Conservation (phyloP, 495 filamentous ascomycete species). For the Aspergillus saccharolyticus region DNA sequence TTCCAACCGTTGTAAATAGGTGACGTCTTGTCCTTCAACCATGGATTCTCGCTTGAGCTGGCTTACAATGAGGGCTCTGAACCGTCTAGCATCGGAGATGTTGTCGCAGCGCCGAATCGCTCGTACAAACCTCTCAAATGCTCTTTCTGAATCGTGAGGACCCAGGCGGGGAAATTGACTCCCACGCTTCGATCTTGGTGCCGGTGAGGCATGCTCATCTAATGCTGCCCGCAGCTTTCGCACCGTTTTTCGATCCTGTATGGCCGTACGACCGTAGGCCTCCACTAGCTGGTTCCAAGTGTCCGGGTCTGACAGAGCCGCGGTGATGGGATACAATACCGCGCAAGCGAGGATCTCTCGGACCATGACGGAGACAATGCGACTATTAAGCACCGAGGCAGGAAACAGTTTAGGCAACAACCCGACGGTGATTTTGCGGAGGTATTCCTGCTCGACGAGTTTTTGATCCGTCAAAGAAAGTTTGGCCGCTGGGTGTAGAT, state of each 20-base stretch:
- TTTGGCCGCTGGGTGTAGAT: slow-evolving; percentile 83
- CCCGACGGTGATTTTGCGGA: slow-evolving; percentile 63
- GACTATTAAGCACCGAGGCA: slow-evolving; percentile 65
- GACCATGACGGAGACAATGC: slow-evolving; percentile 71
- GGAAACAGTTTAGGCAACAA: slow-evolving; percentile 76
- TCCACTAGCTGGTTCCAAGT: slow-evolving; percentile 96
- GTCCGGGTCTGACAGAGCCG: slow-evolving; percentile 69
- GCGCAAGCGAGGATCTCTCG: slow-evolving; percentile 71
- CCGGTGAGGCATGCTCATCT: slow-evolving; percentile 89
- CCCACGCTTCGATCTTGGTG: slow-evolving; percentile 58
- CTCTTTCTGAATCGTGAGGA: slow-evolving; percentile 74
- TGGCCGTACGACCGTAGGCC: slow-evolving; percentile 76
- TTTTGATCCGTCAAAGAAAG: slow-evolving; percentile 77
- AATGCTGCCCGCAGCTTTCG: slow-evolving; percentile 88
- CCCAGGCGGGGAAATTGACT: slow-evolving; percentile 62
- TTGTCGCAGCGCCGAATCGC: slow-evolving; percentile 85
- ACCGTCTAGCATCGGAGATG: slow-evolving; percentile 87
- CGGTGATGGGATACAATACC: slow-evolving; percentile 36
- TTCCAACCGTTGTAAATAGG: slow-evolving; percentile 83
- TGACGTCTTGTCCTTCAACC: slow-evolving; percentile 70
- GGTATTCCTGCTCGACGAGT: slow-evolving; percentile 76
- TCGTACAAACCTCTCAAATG: slow-evolving; percentile 90
- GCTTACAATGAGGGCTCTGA: slow-evolving; percentile 87
- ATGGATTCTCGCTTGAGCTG: slow-evolving; percentile 83
- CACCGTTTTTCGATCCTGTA: slow-evolving; percentile 95